Base-by-base conservation (phyloP, 2,329 filamentous ascomycete species). In the Pestalotiopsis sp. region DNA sequence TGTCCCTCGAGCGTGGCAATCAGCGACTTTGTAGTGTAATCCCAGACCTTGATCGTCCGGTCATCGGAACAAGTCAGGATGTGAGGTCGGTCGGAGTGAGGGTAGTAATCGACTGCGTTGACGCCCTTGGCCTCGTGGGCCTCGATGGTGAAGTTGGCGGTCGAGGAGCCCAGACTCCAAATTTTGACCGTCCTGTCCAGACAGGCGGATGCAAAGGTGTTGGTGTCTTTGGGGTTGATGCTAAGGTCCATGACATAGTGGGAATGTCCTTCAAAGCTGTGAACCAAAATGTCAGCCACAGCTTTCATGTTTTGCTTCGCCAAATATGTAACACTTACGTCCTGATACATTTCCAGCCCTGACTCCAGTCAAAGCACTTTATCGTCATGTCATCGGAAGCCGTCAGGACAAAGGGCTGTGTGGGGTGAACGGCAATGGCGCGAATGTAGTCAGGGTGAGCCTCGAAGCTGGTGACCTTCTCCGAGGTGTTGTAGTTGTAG, bases 401-500 rank as follows among this genome's bases (percentile, higher is more conserved):
- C 67, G 96, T 99, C 69, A 99, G 87, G 66, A 98, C 93, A 77
- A 98, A 98, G 1, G 96, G 95, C 79, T 97, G 94, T 59, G 94
- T 94, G 6, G 96, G 96, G 80, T 99, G 96, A 49, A 99, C 93
- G 72, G 92, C 94, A 75, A 99, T 98, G 64, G 96, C 95, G 76
- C 96, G 93, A 79, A 99, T 98, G 79, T 99, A 99, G 82, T 99
- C 96, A 70, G 96, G 96, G 80, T 99, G 96, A 65, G 95, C 95
- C 84, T 98, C 95, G 81, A 98, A 98, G 17, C 93, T 93, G 66
- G 94, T 95, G 77, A 98, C 96, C 88, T 98, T 98, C 83, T 99
- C 96, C 70, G 94, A 97, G 66, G 96, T 99, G 84, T 99, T 98
- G 88, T 98, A 99, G 85, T 99, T 98, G 88, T 97, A 97, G 72